These are phyloP conservation scores for Picochlorum sp. DNA, from an alignment of 139 green algal species.

Conservation along the genomic window DNA sequence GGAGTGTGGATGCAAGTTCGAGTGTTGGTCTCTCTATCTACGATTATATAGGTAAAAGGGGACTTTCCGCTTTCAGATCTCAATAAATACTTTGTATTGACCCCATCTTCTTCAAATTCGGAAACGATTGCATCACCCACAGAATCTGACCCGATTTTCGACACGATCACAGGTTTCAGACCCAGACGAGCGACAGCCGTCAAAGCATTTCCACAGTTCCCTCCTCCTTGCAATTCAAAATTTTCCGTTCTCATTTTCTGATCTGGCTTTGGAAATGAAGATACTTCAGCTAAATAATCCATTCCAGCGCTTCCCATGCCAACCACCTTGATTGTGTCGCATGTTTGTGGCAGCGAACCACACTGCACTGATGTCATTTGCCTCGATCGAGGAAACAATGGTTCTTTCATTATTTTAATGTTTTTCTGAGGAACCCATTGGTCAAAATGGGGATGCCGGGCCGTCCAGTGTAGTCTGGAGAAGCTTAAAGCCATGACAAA, in stretches of 20 bases:
- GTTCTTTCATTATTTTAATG: too few species aligned
- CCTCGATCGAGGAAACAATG: too few species aligned
- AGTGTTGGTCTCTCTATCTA: slow-evolving; percentile 71
- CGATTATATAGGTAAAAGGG: slow-evolving; percentile 98
- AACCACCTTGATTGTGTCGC: slow-evolving; percentile 55
- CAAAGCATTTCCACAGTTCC: slow-evolving; percentile 89
- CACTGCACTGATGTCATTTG: too few species aligned
- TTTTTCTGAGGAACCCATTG: neutral
- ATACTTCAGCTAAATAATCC: slow-evolving; percentile 84
- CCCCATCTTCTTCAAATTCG: slow-evolving; percentile 76
- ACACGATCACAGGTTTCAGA: slow-evolving; percentile 53
- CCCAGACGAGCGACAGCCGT: slow-evolving; percentile 83
- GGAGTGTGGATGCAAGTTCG: slow-evolving; percentile 95
- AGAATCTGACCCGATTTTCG: slow-evolving; percentile 78
- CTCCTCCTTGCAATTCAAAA: slow-evolving; percentile 80
- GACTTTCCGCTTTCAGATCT: slow-evolving; percentile 45
- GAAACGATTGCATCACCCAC: slow-evolving; percentile 67
- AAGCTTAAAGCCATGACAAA: too few species aligned
- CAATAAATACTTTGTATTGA: slow-evolving; percentile 65
- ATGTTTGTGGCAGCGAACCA: too few species aligned
- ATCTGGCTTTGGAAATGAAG: slow-evolving; percentile 71
- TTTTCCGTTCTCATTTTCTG: slow-evolving; percentile 81
- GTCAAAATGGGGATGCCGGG: neutral
- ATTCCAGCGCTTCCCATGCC: slow-evolving; percentile 71
- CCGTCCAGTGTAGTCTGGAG: too few species aligned